Base-by-base conservation (phyloP, 2,329 filamentous ascomycete genomes). In the Phialophora chinensis region DNA sequence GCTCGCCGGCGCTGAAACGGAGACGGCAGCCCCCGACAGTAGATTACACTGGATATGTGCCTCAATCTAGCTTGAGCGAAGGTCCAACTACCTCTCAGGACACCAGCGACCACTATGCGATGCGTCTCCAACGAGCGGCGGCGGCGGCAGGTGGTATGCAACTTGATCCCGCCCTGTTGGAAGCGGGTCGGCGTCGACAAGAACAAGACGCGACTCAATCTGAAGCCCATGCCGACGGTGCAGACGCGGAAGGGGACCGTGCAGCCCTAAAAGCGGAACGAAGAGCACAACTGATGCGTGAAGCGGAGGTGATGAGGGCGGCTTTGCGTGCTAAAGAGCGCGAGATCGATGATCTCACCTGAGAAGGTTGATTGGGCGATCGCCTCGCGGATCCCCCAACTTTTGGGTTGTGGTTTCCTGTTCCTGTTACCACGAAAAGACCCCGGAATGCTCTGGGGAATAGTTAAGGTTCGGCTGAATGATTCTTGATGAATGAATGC, bases 251-350 rank as follows among this genome's bases (percentile, higher is more conserved):
- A 20, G 14, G 52, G 38, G 63, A 69, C n/a, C 54, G 57, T 20
- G 53, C 62, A 12, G 55, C 53, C 10, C 38, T 64, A 42, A 61
- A 64, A 35, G 53, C 53, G 5, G 71, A 73, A 49, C 57, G 74
- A 73, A 50, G 75, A 74, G 60, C 78, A 72, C 62, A 74, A 56
- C 79, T 96, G 57, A 85, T 89, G 75, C 83, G 87, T 27, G 91
- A 96, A 76, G 88, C 91, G 0, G 90, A 93, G 74, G 83, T 84
- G 60, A 95, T 95, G 88, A 85, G 90, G 44, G 87, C 89, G 75
- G 82, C 90, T 77, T 81, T 93, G 33, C 84, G 87, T 10, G 89
- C 87, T 12, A 93, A 93, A 74, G 91, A 93, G 77, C 83, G 87
- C 55, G 91, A 93, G 73, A 79, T 93, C 64, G 88, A 88, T 57